Conservation (phyloP, 495 filamentous ascomycete species). For the Penicillium psychrofluorescens region DNA sequence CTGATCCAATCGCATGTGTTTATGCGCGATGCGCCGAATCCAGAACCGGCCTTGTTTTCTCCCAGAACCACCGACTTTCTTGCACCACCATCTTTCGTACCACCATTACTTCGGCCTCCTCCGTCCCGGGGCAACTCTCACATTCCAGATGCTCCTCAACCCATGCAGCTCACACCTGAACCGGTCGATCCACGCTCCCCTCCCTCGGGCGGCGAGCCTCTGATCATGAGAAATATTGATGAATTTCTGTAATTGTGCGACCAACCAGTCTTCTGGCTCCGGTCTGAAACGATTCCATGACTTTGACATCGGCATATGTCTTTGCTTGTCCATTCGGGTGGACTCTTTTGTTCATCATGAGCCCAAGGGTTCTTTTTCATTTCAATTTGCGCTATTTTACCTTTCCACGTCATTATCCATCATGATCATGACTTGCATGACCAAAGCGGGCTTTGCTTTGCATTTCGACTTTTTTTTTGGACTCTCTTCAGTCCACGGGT, state of each 20-base stretch:
- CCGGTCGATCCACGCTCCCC: constrained; percentile 44
- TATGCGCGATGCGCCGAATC: constrained; percentile 28
- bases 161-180: constrained; percentile 21
- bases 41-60: constrained; percentile 36
- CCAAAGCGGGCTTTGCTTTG: constrained; percentile 46
- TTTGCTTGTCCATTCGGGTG: constrained; percentile 9
- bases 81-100: constrained; percentile 25
- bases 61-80: constrained; percentile 43
- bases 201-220: constrained; percentile 33
- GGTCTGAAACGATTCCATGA: constrained; percentile 31
- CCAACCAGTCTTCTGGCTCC: neutral
- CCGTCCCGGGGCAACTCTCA: constrained; percentile 26
- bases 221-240: constrained; percentile 49
- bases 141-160: constrained; percentile 17
- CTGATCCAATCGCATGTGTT: constrained; percentile 29
- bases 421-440: constrained; percentile 31
- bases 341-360: constrained; percentile 7
- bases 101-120: neutral
- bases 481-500: constrained; percentile 7
- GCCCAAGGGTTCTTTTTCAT: constrained; percentile 1
- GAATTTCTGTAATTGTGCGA: constrained; percentile 38
- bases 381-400: constrained; percentile 8
- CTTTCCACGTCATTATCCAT: constrained; percentile 14
- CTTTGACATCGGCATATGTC: constrained; percentile 17
- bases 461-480: constrained; percentile 21